Evolutionary conservation across 2,329 filamentous ascomycete genomes (phyloP), one percentile per base, ranked within the genome.

Genomic region (Aurifilum marmelostoma): DNA sequence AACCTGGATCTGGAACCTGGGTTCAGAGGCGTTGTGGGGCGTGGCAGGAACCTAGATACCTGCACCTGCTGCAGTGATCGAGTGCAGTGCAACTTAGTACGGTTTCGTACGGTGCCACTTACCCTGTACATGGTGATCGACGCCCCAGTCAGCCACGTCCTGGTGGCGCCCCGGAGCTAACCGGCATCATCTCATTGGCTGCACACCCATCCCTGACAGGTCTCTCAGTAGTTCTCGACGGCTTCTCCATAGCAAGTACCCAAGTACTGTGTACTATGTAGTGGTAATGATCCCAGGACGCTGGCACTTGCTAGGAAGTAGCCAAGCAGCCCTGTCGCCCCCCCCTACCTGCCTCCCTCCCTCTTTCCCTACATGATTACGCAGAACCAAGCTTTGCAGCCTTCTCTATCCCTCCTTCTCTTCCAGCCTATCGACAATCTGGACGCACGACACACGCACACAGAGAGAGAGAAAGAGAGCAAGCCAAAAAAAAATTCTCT

Each of bases 91-190:
- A 47, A 27, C 11, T 54, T 56, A 56, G 52, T 56, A 56, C 14
- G 52, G 12, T 29, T 56, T 18, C 52, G 24, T 32, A 29, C 52
- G 24, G 24, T 39, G 24, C 60, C 29, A 5, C 39, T 21, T 24
- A 24, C 39, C 41, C 16, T 27, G 37, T 47, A 50, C 60, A 50
- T 27, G 60, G 24, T 50, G 39, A 21, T 63, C 18, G 60, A n/a
- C 27, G 27, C 29, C 62, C 62, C 43, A 32, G 41, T 34, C 16
- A 43, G 37, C 34, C 59, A 21, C 34, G 21, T 41, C 59, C 37
- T 58, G 50, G n/a, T 27, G 27, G 63, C 52, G 50, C n/a, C 41
- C 47, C 63, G 63, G 63, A 65, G 47, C 50, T 50, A 56, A n/a
- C 63, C 63, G 63, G 29, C 16, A 5, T 29, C 21, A 56, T 21